Percentiles rank a stretch among this genome's conserved stretches.
These are phyloP conservation scores for Castanea sativa DNA, from an alignment of 306 rosid species.

Conservation along the genomic window DNA sequence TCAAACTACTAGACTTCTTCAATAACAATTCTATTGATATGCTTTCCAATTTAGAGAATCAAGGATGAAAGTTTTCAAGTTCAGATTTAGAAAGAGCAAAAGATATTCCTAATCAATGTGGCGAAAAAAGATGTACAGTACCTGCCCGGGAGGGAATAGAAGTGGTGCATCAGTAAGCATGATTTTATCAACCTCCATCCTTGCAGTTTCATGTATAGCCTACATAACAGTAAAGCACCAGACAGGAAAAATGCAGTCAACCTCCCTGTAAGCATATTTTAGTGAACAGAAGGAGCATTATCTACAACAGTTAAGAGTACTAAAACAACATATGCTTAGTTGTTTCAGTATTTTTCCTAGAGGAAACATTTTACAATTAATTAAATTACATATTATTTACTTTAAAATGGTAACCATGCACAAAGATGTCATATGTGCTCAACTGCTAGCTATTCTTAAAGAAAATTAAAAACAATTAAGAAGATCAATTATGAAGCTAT, in stretches of 20 bases:
- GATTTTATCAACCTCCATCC: conserved; percentile 73
- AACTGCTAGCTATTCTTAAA: not conserved
- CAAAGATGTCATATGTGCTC: not conserved
- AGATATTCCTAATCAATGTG: not conserved
- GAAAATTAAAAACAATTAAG: not conserved
- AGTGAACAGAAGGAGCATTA: conserved; percentile 8
- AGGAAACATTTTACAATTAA: not conserved
- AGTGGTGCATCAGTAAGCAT: conserved; percentile 97
- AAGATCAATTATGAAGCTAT: not conserved
- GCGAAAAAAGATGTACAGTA: conserved; percentile 21
- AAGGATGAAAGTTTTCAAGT: not conserved
- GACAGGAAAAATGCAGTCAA: conserved; percentile 9
- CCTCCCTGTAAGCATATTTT: not conserved
- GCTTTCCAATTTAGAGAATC: not conserved
- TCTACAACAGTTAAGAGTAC: not conserved
- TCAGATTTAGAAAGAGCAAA: not conserved
- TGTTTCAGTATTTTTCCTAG: not conserved
- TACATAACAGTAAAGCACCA: conserved; percentile 25
- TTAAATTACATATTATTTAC: not conserved
- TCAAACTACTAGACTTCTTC: not conserved
- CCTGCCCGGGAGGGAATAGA: conserved; percentile 96
- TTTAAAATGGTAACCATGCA: not conserved
- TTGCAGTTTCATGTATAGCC: conserved; percentile 57
- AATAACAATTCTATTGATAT: not conserved
- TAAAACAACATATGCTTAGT: not conserved